Conservation (phyloP, 2,329 filamentous ascomycete genomes). For the Xylaria sp. region DNA sequence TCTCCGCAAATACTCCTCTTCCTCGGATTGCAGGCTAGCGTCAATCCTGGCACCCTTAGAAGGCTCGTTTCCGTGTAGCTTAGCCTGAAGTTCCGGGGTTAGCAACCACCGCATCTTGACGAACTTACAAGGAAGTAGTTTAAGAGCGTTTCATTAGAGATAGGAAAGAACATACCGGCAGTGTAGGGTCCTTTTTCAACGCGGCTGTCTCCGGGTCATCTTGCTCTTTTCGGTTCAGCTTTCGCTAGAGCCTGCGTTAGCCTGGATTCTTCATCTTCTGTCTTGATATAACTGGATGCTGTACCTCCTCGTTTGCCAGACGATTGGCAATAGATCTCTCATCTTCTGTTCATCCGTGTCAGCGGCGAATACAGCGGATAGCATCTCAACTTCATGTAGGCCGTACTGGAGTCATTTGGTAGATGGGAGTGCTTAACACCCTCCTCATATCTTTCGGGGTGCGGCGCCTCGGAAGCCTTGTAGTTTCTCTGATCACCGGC, state of each 20-base stretch:
- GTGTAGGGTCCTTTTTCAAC: slow-evolving; percentile 69
- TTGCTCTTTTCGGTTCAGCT: slow-evolving; percentile 55
- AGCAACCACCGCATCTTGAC: not conserved
- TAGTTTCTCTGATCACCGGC: slow-evolving; percentile 79
- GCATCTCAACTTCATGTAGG: not conserved
- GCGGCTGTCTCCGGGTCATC: slow-evolving; percentile 57
- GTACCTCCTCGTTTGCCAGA: slow-evolving; percentile 70
- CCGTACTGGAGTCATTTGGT: slow-evolving; percentile 76
- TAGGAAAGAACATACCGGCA: slow-evolving; percentile 59
- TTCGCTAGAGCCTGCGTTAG: slow-evolving; percentile 33
- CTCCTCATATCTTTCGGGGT: slow-evolving; percentile 74
- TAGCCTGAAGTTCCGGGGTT: slow-evolving; percentile 58
- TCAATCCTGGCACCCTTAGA: slow-evolving; percentile 78
- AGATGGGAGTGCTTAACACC: slow-evolving; percentile 76
- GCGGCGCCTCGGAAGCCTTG: slow-evolving; percentile 62
- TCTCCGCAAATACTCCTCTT: slow-evolving; percentile 70
- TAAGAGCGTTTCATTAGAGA: not conserved
- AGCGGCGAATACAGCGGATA: not conserved
- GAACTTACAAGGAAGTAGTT: not conserved
- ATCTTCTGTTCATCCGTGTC: slow-evolving; percentile 64
- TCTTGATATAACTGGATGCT: slow-evolving; percentile 37
- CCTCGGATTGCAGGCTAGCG: slow-evolving; percentile 73
- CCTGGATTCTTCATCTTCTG: not conserved
- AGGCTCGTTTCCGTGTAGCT: slow-evolving; percentile 77
- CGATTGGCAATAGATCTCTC: slow-evolving; percentile 78